A percentile compares a stretch with the other conserved stretches of the same genome.
phyloP scores from a whole-genome alignment of 208 protist genomes.

The Trypanosoma mega region DNA sequence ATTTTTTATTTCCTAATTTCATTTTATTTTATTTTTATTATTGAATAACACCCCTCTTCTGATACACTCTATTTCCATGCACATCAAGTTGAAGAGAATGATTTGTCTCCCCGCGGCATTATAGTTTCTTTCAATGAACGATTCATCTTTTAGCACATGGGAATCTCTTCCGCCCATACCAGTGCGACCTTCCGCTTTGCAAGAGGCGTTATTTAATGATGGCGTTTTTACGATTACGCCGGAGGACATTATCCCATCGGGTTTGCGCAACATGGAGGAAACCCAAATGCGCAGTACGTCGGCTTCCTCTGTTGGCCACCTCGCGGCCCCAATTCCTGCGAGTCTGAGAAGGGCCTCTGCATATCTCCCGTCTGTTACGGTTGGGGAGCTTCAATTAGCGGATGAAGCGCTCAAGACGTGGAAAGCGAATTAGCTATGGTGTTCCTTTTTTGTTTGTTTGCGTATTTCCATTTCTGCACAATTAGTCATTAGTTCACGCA shows the following conservation, averaged over 20 bases:
- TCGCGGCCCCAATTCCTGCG: background rate
- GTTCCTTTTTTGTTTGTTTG: background rate
- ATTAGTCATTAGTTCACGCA: background rate
- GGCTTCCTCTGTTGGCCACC: too few relatives aligned
- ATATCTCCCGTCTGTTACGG: constrained; percentile 9
- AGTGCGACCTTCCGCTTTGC: constrained; percentile 7
- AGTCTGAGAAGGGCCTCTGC: background rate
- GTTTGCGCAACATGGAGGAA: too few relatives aligned
- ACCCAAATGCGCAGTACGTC: too few relatives aligned
- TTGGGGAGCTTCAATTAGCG: constrained; percentile 10
- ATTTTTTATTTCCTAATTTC: constrained; percentile 11
- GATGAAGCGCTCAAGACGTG: background rate
- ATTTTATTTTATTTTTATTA: constrained; percentile 4
- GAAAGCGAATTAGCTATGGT: background rate
- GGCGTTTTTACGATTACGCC: constrained; percentile 1
- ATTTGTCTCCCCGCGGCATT: too few relatives aligned
- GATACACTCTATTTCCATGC: too few relatives aligned
- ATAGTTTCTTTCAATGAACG: too few relatives aligned
- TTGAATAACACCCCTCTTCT: background rate
- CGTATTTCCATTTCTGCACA: background rate
- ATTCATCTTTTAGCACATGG: background rate
- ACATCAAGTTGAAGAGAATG: background rate
- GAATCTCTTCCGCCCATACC: background rate
- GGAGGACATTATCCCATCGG: too few relatives aligned
- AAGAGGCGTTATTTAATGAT: constrained; percentile 16